Evolutionary conservation across 495 filamentous ascomycete species (phyloP), one percentile per base, ranked within the genome.

Genomic region (Daldinia caldariorum): DNA sequence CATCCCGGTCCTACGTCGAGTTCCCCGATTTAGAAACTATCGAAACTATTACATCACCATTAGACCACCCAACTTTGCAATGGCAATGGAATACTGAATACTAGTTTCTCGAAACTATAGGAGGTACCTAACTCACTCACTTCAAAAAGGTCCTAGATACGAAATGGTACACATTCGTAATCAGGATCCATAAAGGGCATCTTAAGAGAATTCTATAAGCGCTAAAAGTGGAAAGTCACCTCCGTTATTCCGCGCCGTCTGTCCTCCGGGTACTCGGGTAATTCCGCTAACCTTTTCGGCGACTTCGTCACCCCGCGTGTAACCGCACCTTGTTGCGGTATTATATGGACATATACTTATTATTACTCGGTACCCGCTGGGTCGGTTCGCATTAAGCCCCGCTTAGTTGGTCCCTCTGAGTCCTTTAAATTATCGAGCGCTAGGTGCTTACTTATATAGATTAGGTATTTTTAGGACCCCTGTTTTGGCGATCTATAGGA

Each of bases 251-350:
- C 43, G 18, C 43, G 8, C 43, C 43, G 43, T 47, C 41, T 26
- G 26, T 20, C 43, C 43, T 47, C 43, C 43, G 16, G 16, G 43
- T 47, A 47, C 12, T 47, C 18, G 43, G 43, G 6, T 9, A 12
- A 47, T 47, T 22, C 43, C 43, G 43, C 18, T 47, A 22, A 16
- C 16, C 20, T 20, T 47, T 8, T 47, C 43, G 43, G 43, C 18
- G 43, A 47, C 4, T 1, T 47, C 34, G 20, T 22, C 50, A 63
- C 32, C 34, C 61, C 61, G 50, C 53, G 50, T 63, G 50, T 63
- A 63, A 45, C 43, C 61, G 61, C 9, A 35, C 34, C 1, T n/a
- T 35, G n/a, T 14, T 55, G 8, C 35, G 22, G 50, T 10, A 51
- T 63, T 63, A 45, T 39, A 39, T n/a, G n/a, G n/a, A n/a, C n/a